phyloP scores from a whole-genome alignment of 2,329 filamentous ascomycete genomes.

The Colletotrichum sublineola region DNA sequence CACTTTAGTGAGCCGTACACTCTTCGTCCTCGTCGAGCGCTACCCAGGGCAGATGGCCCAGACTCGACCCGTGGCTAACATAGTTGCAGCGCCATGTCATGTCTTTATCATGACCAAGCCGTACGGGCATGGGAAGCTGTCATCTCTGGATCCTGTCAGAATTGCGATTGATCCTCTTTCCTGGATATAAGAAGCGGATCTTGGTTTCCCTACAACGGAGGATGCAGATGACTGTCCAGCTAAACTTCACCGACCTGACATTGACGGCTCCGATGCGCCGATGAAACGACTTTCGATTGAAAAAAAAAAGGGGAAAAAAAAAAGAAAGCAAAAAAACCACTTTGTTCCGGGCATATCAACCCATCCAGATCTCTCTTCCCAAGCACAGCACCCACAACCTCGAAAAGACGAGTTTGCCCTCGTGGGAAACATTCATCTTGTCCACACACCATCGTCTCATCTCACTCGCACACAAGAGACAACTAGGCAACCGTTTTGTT shows the following conservation, averaged over 20 bases:
- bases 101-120: constrained; percentile 27
- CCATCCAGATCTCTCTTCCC: constrained; percentile 1
- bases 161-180: constrained; percentile 25
- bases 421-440: neutral
- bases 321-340: constrained; percentile 22
- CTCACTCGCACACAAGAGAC: neutral
- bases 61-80: constrained; percentile 29
- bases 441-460: constrained; percentile 9
- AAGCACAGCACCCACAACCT: constrained; percentile 1
- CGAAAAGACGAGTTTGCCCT: neutral
- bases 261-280: constrained; percentile 25
- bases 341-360: constrained; percentile 13
- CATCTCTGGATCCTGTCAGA: constrained; percentile 27
- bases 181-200: constrained; percentile 26
- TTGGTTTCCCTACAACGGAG: constrained; percentile 18
- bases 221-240: constrained; percentile 18
- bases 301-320: too few relatives aligned
- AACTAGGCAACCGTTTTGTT: constrained; percentile 11
- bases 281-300: constrained; percentile 14
- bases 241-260: constrained; percentile 26
- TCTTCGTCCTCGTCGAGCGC: constrained; percentile 20
- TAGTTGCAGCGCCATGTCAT: constrained; percentile 35
- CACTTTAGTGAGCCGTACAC: constrained; percentile 23
- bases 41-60: constrained; percentile 31
- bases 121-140: constrained; percentile 13